These are phyloP conservation scores for Exophiala mesophila DNA, from an alignment of 2,329 filamentous ascomycete genomes.

Conservation along the genomic window DNA sequence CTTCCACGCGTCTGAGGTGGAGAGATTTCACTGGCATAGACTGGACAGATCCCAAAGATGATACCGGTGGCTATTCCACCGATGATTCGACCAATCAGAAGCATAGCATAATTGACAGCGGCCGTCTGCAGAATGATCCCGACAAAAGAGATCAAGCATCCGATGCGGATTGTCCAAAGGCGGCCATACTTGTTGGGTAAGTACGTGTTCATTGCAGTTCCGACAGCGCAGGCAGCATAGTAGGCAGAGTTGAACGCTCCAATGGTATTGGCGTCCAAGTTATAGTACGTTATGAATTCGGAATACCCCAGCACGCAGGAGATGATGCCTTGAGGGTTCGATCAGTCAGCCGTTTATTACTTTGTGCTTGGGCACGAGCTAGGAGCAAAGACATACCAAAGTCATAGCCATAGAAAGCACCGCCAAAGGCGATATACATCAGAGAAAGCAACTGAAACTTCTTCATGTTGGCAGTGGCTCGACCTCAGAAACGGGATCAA, in stretches of 20 bases:
- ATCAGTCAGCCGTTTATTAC: not conserved
- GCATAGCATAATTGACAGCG: conserved; percentile 54
- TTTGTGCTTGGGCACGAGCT: not conserved
- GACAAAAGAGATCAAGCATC: conserved; percentile 46
- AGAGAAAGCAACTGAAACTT: conserved; percentile 1
- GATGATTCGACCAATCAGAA: conserved; percentile 54
- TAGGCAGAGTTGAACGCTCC: conserved; percentile 8
- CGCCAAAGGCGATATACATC: conserved; percentile 9
- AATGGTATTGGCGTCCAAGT: conserved; percentile 2
- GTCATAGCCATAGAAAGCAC: conserved; percentile 13
- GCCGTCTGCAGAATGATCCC: conserved; percentile 57
- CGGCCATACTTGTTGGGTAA: conserved; percentile 9
- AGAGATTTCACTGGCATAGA: conserved; percentile 11
- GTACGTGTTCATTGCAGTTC: not conserved
- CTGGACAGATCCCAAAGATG: conserved; percentile 7
- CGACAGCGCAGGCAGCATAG: conserved; percentile 3
- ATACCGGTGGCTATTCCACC: conserved; percentile 39
- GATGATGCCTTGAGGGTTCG: conserved; percentile 1
- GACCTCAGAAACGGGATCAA: too few species aligned
- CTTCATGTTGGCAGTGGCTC: too few species aligned
- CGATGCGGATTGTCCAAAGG: conserved; percentile 2
- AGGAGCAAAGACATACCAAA: conserved; percentile 5
- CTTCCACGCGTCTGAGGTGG: conserved; percentile 10
- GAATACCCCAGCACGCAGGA: conserved; percentile 3
- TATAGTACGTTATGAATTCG: conserved; percentile 8